phyloP scores from a whole-genome alignment of 2,329 filamentous ascomycete species.

The Amauroascus niger region DNA sequence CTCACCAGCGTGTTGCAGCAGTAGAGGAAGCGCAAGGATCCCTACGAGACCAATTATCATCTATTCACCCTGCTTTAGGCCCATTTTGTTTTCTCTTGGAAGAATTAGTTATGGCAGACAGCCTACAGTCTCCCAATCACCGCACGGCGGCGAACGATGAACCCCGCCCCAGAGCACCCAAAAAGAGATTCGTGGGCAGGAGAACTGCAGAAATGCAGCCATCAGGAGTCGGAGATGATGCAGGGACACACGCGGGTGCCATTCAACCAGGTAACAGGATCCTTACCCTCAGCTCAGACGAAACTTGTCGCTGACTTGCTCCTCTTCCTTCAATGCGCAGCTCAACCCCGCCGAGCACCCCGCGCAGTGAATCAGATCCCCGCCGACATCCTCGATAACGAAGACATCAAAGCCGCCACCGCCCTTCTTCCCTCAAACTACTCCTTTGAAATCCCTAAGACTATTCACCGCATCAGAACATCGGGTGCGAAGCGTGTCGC shows the following conservation, averaged over 20 bases:
- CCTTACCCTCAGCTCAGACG: constrained; percentile 13
- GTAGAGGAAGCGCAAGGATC: too few species aligned
- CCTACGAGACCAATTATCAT: too few species aligned
- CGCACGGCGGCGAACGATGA: neutral
- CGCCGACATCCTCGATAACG: constrained; percentile 71
- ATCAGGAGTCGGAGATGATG: constrained; percentile 50
- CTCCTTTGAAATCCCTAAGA: constrained; percentile 97
- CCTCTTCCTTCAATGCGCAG: constrained; percentile 18
- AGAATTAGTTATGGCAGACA: neutral
- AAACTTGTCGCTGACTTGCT: neutral
- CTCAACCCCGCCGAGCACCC: constrained; percentile 60
- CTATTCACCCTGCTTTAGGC: too few species aligned
- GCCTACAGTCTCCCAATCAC: neutral
- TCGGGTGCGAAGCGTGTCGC: constrained; percentile 72
- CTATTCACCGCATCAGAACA: constrained; percentile 82
- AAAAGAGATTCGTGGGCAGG: constrained; percentile 83
- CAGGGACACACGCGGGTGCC: constrained; percentile 39
- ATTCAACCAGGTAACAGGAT: constrained; percentile 30
- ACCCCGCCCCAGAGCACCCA: constrained; percentile 56
- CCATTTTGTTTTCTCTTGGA: neutral
- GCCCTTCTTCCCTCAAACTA: constrained; percentile 87
- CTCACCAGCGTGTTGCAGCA: too few species aligned
- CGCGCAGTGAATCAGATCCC: constrained; percentile 88
- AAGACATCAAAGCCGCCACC: constrained; percentile 78
- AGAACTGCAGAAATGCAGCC: constrained; percentile 51